Percentiles rank a stretch among this genome's conserved stretches.
Conservation (phyloP, 345 rosid species). For the Triadica sebifera region DNA sequence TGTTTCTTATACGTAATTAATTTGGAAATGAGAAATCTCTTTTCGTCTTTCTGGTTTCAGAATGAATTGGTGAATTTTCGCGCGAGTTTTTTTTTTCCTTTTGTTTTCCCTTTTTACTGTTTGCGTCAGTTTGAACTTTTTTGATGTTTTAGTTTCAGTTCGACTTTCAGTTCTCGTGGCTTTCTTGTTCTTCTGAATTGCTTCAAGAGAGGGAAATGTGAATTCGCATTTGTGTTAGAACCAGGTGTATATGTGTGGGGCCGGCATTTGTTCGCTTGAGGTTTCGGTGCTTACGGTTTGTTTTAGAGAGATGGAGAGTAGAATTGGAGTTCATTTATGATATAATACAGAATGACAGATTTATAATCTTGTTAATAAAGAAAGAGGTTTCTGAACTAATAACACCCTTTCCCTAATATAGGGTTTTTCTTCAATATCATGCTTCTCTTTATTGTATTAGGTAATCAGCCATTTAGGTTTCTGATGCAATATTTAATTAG, state of each 20-base stretch:
- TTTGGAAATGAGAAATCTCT: background rate
- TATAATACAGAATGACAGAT: background rate
- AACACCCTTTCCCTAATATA: background rate
- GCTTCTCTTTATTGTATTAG: background rate
- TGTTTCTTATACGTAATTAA: background rate
- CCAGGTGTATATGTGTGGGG: background rate
- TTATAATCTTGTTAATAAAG: background rate
- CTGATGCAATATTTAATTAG: background rate
- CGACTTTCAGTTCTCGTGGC: background rate
- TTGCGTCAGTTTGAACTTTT: background rate
- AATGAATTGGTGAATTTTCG: background rate
- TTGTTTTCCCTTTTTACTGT: background rate
- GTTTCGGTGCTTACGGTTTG: background rate
- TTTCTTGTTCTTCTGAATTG: background rate
- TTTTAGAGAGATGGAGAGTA: background rate
- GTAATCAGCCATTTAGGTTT: background rate
- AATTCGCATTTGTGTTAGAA: background rate
- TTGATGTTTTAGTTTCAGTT: background rate
- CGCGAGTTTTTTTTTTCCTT: background rate
- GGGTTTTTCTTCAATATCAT: background rate
- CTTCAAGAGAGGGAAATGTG: background rate
- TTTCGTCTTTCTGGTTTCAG: background rate
- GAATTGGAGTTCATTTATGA: background rate
- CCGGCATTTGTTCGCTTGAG: background rate
- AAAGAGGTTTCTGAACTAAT: background rate